Evolutionary conservation across 257 asterid species (phyloP).

Genomic region (Leonotis leonurus): DNA sequence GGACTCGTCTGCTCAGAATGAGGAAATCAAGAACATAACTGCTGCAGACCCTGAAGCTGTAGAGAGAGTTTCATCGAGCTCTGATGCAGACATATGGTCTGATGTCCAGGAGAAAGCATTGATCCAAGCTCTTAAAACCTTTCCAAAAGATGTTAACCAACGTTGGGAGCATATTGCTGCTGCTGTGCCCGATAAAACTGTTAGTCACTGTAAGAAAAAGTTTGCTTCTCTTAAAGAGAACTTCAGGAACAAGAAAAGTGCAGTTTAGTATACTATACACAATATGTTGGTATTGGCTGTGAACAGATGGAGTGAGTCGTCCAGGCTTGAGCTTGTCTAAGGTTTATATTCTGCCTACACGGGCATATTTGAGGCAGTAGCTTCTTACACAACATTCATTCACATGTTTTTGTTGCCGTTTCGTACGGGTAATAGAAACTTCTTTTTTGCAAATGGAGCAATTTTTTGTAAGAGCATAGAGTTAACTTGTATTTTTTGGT

Average conservation of each 20-base stretch:
- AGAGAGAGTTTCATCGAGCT: slow-evolving; percentile 35
- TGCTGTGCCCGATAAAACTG: slow-evolving; percentile 76
- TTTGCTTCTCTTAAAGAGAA: slow-evolving; percentile 62
- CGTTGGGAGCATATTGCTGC: slow-evolving; percentile 87
- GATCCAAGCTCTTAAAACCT: slow-evolving; percentile 81
- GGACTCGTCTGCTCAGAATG: slow-evolving; percentile 24
- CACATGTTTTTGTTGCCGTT: slow-evolving; percentile 15
- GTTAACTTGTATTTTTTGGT: slow-evolving; percentile 1
- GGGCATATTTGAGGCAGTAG: slow-evolving; percentile 11
- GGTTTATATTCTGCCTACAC: slow-evolving; percentile 11
- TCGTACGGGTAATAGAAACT: slow-evolving; percentile 9
- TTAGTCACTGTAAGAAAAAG: slow-evolving; percentile 69
- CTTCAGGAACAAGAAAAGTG: slow-evolving; percentile 76
- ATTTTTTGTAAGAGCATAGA: slow-evolving; percentile 11
- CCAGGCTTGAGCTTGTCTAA: background rate
- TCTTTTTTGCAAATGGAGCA: slow-evolving; percentile 18
- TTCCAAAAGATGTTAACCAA: slow-evolving; percentile 75
- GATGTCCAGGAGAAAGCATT: slow-evolving; percentile 76
- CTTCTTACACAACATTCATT: slow-evolving; percentile 7
- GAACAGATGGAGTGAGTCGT: slow-evolving; percentile 5
- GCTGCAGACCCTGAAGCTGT: slow-evolving; percentile 24
- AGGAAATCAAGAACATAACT: slow-evolving; percentile 24
- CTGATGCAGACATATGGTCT: slow-evolving; percentile 75
- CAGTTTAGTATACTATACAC: slow-evolving; percentile 26
- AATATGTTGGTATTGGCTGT: background rate